Percentiles rank a stretch among this genome's conserved stretches.
Conservation (phyloP, 1,284 basidiomycete species). For the Trichosporon faecale region DNA sequence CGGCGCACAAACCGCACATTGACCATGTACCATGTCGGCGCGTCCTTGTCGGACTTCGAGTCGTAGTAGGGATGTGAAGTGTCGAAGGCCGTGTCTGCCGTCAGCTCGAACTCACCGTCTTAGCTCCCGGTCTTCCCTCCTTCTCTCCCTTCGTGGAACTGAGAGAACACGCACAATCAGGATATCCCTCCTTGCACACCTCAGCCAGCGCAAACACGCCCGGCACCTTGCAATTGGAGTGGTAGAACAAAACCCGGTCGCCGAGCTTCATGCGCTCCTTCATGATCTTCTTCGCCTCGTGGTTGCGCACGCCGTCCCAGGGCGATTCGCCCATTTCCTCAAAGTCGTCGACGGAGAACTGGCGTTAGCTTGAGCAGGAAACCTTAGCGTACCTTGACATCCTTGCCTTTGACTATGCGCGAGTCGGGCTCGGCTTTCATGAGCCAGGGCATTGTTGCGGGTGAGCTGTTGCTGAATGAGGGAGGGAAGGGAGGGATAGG, state of each 20-base stretch:
- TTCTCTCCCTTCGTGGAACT: too few species aligned
- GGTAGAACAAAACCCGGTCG: conserved; percentile 71
- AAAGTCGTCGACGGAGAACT: conserved; percentile 91
- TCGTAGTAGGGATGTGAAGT: conserved; percentile 85
- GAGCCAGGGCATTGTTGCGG: conserved; percentile 60
- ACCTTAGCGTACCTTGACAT: conserved; percentile 68
- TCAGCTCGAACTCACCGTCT: conserved; percentile 8
- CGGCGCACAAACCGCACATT: conserved; percentile 70
- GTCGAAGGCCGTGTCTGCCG: conserved; percentile 82
- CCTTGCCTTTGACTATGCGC: conserved; percentile 80
- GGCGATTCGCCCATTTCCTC: conserved; percentile 66
- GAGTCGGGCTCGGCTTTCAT: conserved; percentile 90
- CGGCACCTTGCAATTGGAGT: conserved; percentile 86
- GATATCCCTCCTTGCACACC: conserved; percentile 79
- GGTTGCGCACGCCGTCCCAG: conserved; percentile 81
- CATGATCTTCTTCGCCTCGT: conserved; percentile 89
- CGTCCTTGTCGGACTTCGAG: conserved; percentile 67
- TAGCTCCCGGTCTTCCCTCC: too few species aligned
- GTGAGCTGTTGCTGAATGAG: not conserved
- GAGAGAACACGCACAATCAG: conserved; percentile 73
- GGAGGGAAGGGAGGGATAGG: too few species aligned
- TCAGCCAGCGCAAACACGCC: conserved; percentile 81
- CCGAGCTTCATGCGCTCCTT: conserved; percentile 76
- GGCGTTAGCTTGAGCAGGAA: not conserved
- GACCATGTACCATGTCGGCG: conserved; percentile 88